Conservation (phyloP, 2,329 filamentous ascomycete genomes). For the Fusarium bulbicola region DNA sequence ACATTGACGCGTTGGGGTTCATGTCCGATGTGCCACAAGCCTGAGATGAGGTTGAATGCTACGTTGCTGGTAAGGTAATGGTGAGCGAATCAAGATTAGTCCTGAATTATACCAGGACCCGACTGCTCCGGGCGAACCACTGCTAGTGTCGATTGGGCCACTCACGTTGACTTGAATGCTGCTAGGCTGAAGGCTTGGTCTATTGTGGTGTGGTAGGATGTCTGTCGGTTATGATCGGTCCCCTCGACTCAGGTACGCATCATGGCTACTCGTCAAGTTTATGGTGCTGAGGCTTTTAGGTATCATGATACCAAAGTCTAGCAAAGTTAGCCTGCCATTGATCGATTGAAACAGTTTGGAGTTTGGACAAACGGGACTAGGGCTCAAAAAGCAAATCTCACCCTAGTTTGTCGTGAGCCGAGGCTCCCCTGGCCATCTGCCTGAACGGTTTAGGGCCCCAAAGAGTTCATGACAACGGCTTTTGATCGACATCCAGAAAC, state of each 20-base stretch:
- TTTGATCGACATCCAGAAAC: constrained; percentile 16
- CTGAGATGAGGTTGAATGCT: constrained; percentile 34
- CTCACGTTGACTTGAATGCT: constrained; percentile 2
- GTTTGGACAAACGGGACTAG: constrained; percentile 4
- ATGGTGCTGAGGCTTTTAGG: background rate
- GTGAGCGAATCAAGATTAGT: constrained; percentile 27
- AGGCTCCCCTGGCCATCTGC: constrained; percentile 10
- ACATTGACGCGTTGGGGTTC: constrained; percentile 27
- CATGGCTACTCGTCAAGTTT: constrained; percentile 2
- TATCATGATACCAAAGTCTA: background rate
- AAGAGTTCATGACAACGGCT: constrained; percentile 18
- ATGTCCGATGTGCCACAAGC: constrained; percentile 38
- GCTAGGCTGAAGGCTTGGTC: background rate
- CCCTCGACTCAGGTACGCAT: constrained; percentile 10
- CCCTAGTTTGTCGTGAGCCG: constrained; percentile 11
- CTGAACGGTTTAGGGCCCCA: constrained; percentile 4
- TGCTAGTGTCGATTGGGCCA: constrained; percentile 19
- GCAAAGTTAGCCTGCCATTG: background rate
- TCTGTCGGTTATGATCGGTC: constrained; percentile 29
- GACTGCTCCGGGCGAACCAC: constrained; percentile 28
- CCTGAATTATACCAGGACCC: constrained; percentile 5
- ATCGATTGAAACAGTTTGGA: background rate
- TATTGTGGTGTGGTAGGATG: background rate
- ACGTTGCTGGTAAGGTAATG: constrained; percentile 34
- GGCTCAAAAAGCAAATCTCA: constrained; percentile 26